A percentile compares a stretch with the other conserved stretches of the same genome.
Conservation (phyloP, 2,329 filamentous ascomycete genomes). For the Aotearoamyces nothofagi region DNA sequence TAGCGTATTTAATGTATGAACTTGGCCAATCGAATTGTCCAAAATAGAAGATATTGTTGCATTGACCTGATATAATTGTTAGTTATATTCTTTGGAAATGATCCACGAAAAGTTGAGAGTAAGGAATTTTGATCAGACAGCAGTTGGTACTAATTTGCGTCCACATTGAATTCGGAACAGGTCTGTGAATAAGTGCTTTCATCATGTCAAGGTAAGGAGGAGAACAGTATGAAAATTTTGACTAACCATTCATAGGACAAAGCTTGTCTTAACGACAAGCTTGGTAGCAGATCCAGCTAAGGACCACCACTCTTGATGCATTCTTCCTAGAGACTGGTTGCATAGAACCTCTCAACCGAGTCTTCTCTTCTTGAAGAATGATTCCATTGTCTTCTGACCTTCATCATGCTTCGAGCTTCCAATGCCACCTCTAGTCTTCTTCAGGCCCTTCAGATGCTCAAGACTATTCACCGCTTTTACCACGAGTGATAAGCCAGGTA, state of each 20-base stretch:
- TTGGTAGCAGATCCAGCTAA: slow-evolving; percentile 5
- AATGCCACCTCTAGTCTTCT: slow-evolving; percentile 68
- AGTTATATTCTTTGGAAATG: not conserved
- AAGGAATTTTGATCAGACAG: slow-evolving; percentile 46
- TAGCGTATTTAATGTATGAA: not conserved
- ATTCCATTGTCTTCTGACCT: slow-evolving; percentile 59
- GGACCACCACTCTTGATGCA: not conserved
- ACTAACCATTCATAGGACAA: no score
- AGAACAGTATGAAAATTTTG: slow-evolving; percentile 9
- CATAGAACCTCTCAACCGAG: slow-evolving; percentile 3
- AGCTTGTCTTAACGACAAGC: no score
- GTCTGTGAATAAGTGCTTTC: slow-evolving; percentile 64
- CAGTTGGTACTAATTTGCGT: slow-evolving; percentile 63
- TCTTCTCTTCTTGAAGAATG: slow-evolving; percentile 55
- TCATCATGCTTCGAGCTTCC: slow-evolving; percentile 64
- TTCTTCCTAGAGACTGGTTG: not conserved
- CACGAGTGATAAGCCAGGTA: slow-evolving; percentile 26
- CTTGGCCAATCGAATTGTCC: not conserved
- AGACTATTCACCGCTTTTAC: slow-evolving; percentile 53
- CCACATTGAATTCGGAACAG: slow-evolving; percentile 68
- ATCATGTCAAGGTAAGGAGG: slow-evolving; percentile 38
- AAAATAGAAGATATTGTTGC: not conserved
- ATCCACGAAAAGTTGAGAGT: slow-evolving; percentile 6
- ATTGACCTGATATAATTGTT: not conserved
- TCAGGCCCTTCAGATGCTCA: slow-evolving; percentile 58